Evolutionary conservation across 139 green algal species (phyloP), one percentile per base, ranked within the genome.

Genomic region (Picochlorum sp.): DNA sequence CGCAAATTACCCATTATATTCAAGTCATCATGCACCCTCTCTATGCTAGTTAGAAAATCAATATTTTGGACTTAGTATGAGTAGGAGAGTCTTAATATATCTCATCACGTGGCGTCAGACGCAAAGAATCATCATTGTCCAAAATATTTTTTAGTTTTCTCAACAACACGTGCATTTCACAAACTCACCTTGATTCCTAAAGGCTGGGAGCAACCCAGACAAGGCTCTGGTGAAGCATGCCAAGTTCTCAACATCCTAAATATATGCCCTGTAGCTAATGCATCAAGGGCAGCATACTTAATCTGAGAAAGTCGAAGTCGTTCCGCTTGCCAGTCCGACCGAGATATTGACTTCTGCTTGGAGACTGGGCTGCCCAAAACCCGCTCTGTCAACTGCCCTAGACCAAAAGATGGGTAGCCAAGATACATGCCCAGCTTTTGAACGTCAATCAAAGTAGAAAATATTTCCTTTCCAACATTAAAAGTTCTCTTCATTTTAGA

Each of bases 1-100:
- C 64, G 64, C 67, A 75, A 75, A 75, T 75, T 75, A 75, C 68
- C 64, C 64, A 76, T 73, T 36, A 45, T 31, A 33, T 33, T 14
- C 7, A 50, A 45, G 25, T 41, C 29, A 12, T 57, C 60, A 57
- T 62, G 63, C 65, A 68, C 29, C 20, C 58, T 49, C 58, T 54
- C 22, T 24, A 33, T 10, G 9, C 8, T 22, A 9, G 10, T 24
- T 1, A 29, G 13, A 10, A 22, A 24, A 10, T 37, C 22, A 36
- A 28, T 25, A 18, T 33, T n/a, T 51, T 61, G 55, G 65, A 31
- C 33, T 73, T 58, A 68, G 65, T 56, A 73, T 73, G 65, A 73
- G 65, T 73, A 73, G 65, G 65, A 73, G 65, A 55, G 59, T 68
- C 49, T 57, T 14, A n/a, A 61, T 45, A 20, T 50, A 33, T 70